Percentiles rank a stretch among this genome's conserved stretches.
phyloP scores from a whole-genome alignment of 106 monocot species.

The Posidonia australis region DNA sequence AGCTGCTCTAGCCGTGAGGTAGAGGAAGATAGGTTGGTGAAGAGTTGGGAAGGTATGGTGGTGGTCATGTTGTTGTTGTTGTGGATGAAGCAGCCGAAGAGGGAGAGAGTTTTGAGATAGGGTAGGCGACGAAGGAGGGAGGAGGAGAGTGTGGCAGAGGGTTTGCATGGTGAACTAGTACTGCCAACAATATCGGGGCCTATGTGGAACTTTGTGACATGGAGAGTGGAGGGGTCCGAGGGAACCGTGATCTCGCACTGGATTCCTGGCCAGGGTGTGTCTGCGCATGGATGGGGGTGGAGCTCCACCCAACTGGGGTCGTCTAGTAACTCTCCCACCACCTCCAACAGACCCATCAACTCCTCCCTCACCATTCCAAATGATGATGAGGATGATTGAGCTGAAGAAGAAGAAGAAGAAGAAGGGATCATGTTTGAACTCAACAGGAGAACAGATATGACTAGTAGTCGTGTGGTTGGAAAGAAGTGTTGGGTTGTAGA shows the following conservation, averaged over 20 bases:
- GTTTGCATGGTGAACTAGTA: slow-evolving; percentile 55
- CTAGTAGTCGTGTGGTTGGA: no score
- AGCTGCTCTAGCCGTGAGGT: slow-evolving; percentile 49
- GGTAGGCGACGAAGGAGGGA: slow-evolving; percentile 32
- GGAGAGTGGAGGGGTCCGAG: slow-evolving; percentile 23
- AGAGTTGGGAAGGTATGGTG: slow-evolving; percentile 37
- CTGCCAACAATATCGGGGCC: slow-evolving; percentile 56
- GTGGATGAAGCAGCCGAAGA: slow-evolving; percentile 42
- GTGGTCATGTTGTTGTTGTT: no score
- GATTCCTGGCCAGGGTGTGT: slow-evolving; percentile 66
- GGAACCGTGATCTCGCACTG: slow-evolving; percentile 38
- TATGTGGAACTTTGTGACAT: slow-evolving; percentile 53
- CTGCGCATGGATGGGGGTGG: slow-evolving; percentile 62
- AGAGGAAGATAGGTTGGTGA: no score
- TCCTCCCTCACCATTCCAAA: slow-evolving; percentile 26
- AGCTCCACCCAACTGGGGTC: slow-evolving; percentile 42
- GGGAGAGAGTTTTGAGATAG: slow-evolving; percentile 53
- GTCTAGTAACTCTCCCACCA: slow-evolving; percentile 29
- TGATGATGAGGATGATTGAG: not conserved
- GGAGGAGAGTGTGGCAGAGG: slow-evolving; percentile 26
- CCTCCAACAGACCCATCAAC: slow-evolving; percentile 26
- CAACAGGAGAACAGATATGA: no score
- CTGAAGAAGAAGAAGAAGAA: not conserved
- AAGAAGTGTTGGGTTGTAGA: no score
- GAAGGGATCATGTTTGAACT: no score